Evolutionary conservation across 495 filamentous ascomycete genomes (phyloP), one percentile per base, ranked within the genome.

Genomic region (Cenococcum geophilum): DNA sequence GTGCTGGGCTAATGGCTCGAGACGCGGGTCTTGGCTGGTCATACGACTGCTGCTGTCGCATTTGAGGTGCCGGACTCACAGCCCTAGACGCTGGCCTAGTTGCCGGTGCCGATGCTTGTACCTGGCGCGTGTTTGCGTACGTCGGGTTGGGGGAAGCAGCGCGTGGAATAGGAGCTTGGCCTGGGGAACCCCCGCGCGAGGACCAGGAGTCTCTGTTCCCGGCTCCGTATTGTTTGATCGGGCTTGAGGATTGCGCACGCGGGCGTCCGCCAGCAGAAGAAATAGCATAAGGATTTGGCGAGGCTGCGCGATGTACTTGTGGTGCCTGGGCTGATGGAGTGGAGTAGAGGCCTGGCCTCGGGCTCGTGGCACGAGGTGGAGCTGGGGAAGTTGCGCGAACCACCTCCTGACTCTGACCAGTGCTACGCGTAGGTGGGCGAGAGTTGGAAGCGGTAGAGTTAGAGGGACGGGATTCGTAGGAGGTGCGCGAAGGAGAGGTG

Each of bases 201-300:
- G 77, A 73, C 55, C 86, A 80, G 49, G 84, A 86, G 40, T 77
- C 73, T 56, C 85, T 79, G 54, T 79, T 78, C 40, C 75, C 78
- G 54, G 76, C 76, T 45, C 79, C 77, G 1, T 77, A 77, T 16
- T 84, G 83, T 65, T 83, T 84, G 67, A 77, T 72, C 37, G 75
- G 75, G 70, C 72, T 71, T 57, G 72, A 57, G 73, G 80, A 72
- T 55, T 75, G 72, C 12, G 74, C 67, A 11, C 71, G 70, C 34
- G 74, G 67, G 22, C 71, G 58, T 25, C 47, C 51, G 18, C 51
- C 59, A 21, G 59, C 50, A 50, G 25, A 59, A 12, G 50, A 60
- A 32, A 50, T 23, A 14, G 62, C 56, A 47, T 72, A 71, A 0
- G 71, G 70, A 36, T 68, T 68, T 1, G 70, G 66, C 8, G 68